phyloP scores from a whole-genome alignment of 129 eudicot genomes.

The Mikania micrantha region DNA sequence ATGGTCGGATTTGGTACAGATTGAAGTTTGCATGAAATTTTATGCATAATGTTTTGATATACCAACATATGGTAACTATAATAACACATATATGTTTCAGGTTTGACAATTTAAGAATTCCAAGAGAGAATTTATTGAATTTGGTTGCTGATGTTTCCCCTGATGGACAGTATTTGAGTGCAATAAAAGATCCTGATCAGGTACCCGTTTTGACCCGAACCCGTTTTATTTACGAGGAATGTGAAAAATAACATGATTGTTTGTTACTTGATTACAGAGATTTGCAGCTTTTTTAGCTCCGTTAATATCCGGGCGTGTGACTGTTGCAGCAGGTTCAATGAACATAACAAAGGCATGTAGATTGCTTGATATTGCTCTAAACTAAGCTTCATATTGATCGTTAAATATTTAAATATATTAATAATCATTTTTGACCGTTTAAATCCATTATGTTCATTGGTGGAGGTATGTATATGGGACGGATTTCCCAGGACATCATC shows the following conservation, averaged over 20 bases:
- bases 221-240: not conserved
- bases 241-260: not conserved
- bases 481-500: too few relatives aligned
- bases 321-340: slow-evolving; percentile 58
- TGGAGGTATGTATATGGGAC: too few relatives aligned
- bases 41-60: not conserved
- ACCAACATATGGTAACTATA: not conserved
- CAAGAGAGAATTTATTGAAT: slow-evolving; percentile 82
- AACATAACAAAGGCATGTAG: slow-evolving; percentile 61
- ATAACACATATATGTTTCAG: slow-evolving; percentile 30
- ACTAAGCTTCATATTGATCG: too few relatives aligned
- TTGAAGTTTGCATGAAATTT: not conserved
- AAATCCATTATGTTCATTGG: too few relatives aligned
- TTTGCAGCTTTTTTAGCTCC: slow-evolving; percentile 96
- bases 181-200: slow-evolving; percentile 43
- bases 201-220: not conserved
- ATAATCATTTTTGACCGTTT: too few relatives aligned
- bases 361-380: too few relatives aligned
- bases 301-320: slow-evolving; percentile 85
- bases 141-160: slow-evolving; percentile 94
- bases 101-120: slow-evolving; percentile 83
- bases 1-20: slow-evolving; percentile 82
- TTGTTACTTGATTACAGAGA: slow-evolving; percentile 45
- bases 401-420: too few relatives aligned
- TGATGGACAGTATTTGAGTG: slow-evolving; percentile 71